phyloP scores from a whole-genome alignment of 1,284 basidiomycete species.

The Fomitopsis schrenkii region DNA sequence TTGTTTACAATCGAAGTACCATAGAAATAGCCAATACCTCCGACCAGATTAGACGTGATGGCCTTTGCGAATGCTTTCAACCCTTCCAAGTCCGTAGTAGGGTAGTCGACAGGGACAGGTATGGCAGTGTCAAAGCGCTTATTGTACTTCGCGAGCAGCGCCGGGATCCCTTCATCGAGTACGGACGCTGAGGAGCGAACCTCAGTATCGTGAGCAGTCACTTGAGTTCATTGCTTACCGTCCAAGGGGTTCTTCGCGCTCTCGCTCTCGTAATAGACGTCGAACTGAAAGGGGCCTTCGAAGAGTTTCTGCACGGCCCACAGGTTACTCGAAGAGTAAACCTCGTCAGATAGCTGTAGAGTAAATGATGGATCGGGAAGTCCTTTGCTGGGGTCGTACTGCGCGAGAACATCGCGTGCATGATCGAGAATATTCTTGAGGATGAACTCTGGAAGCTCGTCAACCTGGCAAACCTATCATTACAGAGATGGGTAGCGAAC shows the following conservation, averaged over 20 bases:
- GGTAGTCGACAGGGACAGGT: slow-evolving; percentile 56
- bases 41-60: slow-evolving; percentile 85
- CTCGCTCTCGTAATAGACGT: slow-evolving; percentile 79
- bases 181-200: slow-evolving; percentile 38
- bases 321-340: slow-evolving; percentile 71
- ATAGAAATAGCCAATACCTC: slow-evolving; percentile 93
- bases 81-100: slow-evolving; percentile 41
- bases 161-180: slow-evolving; percentile 67
- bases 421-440: slow-evolving; percentile 57
- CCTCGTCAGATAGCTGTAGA: slow-evolving; percentile 73
- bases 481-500: slow-evolving; percentile 31
- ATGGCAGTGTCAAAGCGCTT: slow-evolving; percentile 68
- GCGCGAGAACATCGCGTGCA: slow-evolving; percentile 55
- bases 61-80: slow-evolving; percentile 78
- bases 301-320: slow-evolving; percentile 85
- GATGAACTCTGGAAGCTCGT: slow-evolving; percentile 52
- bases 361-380: slow-evolving; percentile 78
- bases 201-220: background rate
- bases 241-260: slow-evolving; percentile 57
- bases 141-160: slow-evolving; percentile 60
- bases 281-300: slow-evolving; percentile 82
- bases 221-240: slow-evolving; percentile 38
- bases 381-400: slow-evolving; percentile 44
- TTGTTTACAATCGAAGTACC: slow-evolving; percentile 87
- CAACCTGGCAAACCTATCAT: background rate